phyloP scores from a whole-genome alignment of 2,329 filamentous ascomycete species.

The Colletotrichum sp. region DNA sequence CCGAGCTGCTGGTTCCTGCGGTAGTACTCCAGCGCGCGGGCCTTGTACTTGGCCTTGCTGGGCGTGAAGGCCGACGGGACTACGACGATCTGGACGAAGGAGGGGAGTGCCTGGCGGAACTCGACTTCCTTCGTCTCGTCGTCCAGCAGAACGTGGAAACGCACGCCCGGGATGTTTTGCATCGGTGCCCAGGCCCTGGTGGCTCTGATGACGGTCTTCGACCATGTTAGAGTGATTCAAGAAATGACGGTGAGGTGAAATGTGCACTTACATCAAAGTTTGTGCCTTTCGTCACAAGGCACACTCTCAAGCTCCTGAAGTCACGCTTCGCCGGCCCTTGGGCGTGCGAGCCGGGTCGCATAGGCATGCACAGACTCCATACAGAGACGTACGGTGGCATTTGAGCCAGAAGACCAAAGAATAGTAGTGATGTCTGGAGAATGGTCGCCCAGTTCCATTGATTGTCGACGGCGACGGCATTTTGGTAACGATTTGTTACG shows the following conservation, averaged over 20 bases:
- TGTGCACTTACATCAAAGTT: neutral
- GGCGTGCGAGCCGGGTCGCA: neutral
- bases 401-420: neutral
- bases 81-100: neutral
- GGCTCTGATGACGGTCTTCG: neutral
- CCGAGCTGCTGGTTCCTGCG: neutral
- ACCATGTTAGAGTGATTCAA: neutral
- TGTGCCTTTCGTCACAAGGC: neutral
- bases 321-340: neutral
- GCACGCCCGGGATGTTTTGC: neutral
- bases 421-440: neutral
- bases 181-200: neutral
- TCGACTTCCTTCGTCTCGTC: neutral
- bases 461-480: neutral
- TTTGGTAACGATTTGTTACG: neutral
- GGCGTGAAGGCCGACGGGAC: neutral
- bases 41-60: neutral
- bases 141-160: neutral
- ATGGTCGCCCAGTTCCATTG: neutral
- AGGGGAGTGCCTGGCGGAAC: neutral
- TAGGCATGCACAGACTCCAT: neutral
- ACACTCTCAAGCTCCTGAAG: neutral
- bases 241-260: rapidly evolving
- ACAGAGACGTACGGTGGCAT: neutral
- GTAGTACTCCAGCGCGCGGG: neutral